Evolutionary conservation across 805 yeast species (phyloP), one percentile per base, ranked within the genome.

Genomic region (Alloascoidea africana): DNA sequence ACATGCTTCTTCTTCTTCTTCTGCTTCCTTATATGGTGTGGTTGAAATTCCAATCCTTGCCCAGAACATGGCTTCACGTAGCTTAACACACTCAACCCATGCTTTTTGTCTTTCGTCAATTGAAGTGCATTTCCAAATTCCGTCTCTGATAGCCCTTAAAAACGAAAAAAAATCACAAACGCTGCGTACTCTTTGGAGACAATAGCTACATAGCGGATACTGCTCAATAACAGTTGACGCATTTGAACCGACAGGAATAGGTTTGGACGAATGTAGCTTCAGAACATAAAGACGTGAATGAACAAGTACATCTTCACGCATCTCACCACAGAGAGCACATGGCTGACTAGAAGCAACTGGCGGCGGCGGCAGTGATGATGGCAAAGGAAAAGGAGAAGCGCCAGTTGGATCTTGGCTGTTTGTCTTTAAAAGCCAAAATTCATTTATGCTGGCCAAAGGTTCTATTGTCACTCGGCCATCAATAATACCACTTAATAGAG

Each of bases 301-400:
- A 45, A 77, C 81, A 42, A 82, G 62, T 39, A 72, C 66, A 48
- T 76, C 84, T 49, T 68, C 67, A 42, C 94, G 66, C 8, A 58
- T 52, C 54, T 87, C 96, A 4, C 87, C 91, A 60, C 97, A 89
- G 33, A 89, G 63, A 3, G 86, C 65, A 58, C 97, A 89, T 3
- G 86, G 73, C 1, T 2, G 73, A 73, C 37, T 67, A 16, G 74
- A 63, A 0, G 93, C 93, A 5, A 78, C 73, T 23, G 30, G 30
- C n/a, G 30, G 13, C n/a, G 30, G 13, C 8, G 8, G 13, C n/a
- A 23, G n/a, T 8, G 8, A n/a, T 8, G 30, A 8, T 23, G 30
- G 30, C n/a, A 8, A n/a, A 8, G n/a, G 8, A 23, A 8, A 8
- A 8, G 30, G 30, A 23, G 30, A 23, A 23, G 30, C 8, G n/a